Percentiles rank a stretch among this genome's conserved stretches.
Conservation (phyloP, 1,284 basidiomycete genomes). For the Puccinia coronata region DNA sequence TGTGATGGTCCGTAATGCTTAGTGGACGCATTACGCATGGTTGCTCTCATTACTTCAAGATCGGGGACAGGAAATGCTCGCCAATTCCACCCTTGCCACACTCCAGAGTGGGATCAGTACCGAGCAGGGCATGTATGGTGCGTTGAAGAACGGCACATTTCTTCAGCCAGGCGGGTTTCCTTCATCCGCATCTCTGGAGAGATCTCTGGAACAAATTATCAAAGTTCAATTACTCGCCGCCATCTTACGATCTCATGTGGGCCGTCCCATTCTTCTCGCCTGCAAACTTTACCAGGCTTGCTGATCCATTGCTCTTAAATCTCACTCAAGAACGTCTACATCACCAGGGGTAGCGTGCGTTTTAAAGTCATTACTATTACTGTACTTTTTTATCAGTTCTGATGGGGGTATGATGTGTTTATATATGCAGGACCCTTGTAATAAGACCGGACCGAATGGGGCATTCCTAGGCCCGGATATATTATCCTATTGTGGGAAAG, state of each 20-base stretch:
- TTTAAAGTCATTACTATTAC: not conserved
- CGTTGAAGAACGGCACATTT: conserved; percentile 38
- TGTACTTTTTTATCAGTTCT: not conserved
- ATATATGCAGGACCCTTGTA: conserved; percentile 24
- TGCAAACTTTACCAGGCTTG: not conserved
- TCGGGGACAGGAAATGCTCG: conserved; percentile 20
- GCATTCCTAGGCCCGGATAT: conserved; percentile 33
- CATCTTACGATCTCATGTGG: conserved; percentile 40
- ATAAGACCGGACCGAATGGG: conserved; percentile 33
- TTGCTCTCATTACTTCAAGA: conserved; percentile 39
- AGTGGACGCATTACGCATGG: conserved; percentile 49
- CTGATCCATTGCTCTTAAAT: not conserved
- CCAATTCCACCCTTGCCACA: conserved; percentile 23
- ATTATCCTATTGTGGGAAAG: conserved; percentile 40
- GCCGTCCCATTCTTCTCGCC: not conserved
- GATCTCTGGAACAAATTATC: conserved; percentile 16
- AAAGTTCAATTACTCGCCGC: conserved; percentile 37
- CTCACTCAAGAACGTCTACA: conserved; percentile 26
- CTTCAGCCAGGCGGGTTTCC: not conserved
- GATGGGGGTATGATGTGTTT: not conserved
- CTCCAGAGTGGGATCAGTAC: conserved; percentile 48
- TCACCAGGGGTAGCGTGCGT: conserved; percentile 46
- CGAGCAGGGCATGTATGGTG: conserved; percentile 37
- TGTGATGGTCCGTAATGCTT: not conserved
- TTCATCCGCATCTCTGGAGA: not conserved